A percentile compares a stretch with the other conserved stretches of the same genome.
Evolutionary conservation across 768 basidiomycete genomes (phyloP).

Genomic region (Scleroderma bovista): DNA sequence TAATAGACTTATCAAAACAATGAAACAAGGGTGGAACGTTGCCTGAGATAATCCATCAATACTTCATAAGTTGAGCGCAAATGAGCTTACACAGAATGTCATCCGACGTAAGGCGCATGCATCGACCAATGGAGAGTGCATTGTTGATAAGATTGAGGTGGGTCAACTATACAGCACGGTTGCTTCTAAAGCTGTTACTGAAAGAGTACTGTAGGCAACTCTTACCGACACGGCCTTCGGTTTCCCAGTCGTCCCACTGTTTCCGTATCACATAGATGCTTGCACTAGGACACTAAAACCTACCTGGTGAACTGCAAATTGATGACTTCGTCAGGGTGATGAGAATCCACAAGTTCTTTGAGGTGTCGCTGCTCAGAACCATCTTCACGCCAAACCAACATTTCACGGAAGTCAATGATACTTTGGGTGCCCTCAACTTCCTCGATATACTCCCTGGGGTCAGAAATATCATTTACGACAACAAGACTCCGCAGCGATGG

Average conservation of each 20-base stretch:
- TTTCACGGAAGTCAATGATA: conserved; percentile 66
- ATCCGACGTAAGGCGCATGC: conserved; percentile 60
- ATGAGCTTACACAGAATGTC: conserved; percentile 61
- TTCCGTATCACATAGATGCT: not conserved
- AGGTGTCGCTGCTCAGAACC: conserved; percentile 38
- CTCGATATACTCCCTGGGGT: conserved; percentile 34
- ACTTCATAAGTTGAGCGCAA: not conserved
- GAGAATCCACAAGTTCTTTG: conserved; percentile 33
- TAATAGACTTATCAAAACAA: conserved; percentile 73
- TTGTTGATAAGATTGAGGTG: conserved; percentile 80
- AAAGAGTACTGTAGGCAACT: not conserved
- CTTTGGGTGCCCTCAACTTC: conserved; percentile 40
- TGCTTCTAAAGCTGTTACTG: not conserved
- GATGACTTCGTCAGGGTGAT: conserved; percentile 64
- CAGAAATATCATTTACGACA: conserved; percentile 56
- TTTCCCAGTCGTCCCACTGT: conserved; percentile 71
- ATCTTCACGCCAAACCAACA: conserved; percentile 63
- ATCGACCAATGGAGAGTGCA: conserved; percentile 59
- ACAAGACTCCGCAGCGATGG: conserved; percentile 61
- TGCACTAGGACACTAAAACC: not conserved
- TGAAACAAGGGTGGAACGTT: conserved; percentile 84
- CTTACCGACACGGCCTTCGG: conserved; percentile 82
- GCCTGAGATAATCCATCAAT: conserved; percentile 38
- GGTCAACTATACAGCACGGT: conserved; percentile 50
- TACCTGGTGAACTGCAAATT: conserved; percentile 87